Base-by-base conservation (phyloP, 139 green algal species). In the Haematococcus sp. region DNA sequence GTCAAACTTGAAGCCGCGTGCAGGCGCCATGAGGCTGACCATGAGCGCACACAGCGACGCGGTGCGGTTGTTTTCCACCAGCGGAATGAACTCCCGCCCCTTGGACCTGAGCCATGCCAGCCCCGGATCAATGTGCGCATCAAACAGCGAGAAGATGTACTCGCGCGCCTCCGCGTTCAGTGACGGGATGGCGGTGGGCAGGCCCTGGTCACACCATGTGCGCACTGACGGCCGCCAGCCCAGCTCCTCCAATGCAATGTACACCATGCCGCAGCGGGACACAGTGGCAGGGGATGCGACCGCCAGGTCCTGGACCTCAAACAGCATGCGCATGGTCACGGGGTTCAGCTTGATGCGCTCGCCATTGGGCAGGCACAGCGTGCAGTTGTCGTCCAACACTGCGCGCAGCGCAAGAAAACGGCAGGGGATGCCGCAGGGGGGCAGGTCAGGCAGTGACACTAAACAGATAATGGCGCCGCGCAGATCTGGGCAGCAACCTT, bases 311-410 rank as follows among this genome's bases (percentile, higher is more conserved):
- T 91, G 43, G 25, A 94, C 89, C 84, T 94, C 89, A 35, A 94
- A 94, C 59, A 94, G 83, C 86, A 91, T 91, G 55, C 86, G 81
- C 87, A 91, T 93, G 60, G 86, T 89, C 27, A 27, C 61, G 31
- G 83, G 77, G 77, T 94, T 92, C 58, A 93, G 81, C 84, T 93
- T 94, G 76, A 92, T 96, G 75, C 91, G 85, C 83, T 96, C 89
- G 44, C 91, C 91, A 68, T 94, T 96, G 55, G 91, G 88, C 63
- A 95, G 67, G 82, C 88, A 93, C 35, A 93, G 76, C 13, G 81
- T 89, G 78, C 86, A 90, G 76, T 93, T 93, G 79, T 93, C 88
- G 63, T 93, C 88, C 33, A 93, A 80, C 75, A 93, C 86, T 85
- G 63, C 55, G 60, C 25, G 23, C 13, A 43, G 19, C n/a, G n/a